A percentile compares a stretch with the other conserved stretches of the same genome.
phyloP scores from a whole-genome alignment of 179 eudicot genomes.

The Silene vulgaris region DNA sequence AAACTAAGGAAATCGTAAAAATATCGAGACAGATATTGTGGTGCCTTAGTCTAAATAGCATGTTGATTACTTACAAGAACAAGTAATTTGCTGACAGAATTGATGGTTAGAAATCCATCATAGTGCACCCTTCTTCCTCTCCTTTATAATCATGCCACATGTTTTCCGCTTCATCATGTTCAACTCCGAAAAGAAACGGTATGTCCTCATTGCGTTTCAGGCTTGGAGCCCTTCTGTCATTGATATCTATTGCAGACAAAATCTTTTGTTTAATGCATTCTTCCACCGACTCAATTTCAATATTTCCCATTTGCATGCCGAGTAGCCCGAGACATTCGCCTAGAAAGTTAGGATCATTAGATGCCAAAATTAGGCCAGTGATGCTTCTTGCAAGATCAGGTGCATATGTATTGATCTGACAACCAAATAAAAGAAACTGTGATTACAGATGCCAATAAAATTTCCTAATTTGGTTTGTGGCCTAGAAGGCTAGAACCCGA shows the following conservation, averaged over 20 bases:
- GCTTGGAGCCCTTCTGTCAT: constrained; percentile 44
- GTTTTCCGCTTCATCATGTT: constrained; percentile 32
- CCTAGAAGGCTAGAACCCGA: background rate
- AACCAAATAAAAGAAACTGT: constrained; percentile 4
- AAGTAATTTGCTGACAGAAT: background rate
- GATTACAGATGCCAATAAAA: background rate
- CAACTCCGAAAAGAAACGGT: constrained; percentile 53
- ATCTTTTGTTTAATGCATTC: constrained; percentile 58
- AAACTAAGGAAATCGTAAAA: no score
- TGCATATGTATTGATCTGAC: constrained; percentile 68
- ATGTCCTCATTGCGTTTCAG: constrained; percentile 39
- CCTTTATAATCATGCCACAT: constrained; percentile 45
- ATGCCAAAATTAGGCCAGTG: constrained; percentile 63
- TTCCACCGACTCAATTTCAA: constrained; percentile 39
- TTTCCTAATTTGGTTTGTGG: background rate
- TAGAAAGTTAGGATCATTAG: constrained; percentile 59
- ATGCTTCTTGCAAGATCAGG: constrained; percentile 92
- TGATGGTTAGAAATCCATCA: constrained; percentile 33
- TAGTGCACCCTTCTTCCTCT: constrained; percentile 39
- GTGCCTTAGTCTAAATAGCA: background rate
- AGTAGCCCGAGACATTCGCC: constrained; percentile 70
- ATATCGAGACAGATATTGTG: no score
- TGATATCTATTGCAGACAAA: constrained; percentile 44
- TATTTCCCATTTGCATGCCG: constrained; percentile 43
- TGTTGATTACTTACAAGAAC: background rate